Evolutionary conservation across 495 filamentous ascomycete genomes (phyloP).

Genomic region (Lophiotrema nucula): DNA sequence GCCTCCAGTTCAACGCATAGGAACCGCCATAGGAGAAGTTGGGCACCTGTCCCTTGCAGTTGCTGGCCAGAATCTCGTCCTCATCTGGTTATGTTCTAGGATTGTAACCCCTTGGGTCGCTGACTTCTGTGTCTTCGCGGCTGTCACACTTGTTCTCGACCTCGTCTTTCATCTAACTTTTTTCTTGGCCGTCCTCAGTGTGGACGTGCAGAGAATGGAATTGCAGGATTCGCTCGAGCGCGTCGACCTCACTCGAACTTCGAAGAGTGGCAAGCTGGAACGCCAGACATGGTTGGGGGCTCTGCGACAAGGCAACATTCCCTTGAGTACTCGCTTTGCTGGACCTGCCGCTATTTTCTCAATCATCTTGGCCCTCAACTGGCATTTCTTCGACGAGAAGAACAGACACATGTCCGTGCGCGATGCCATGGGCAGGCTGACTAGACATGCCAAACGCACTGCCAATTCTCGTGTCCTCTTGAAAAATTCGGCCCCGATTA

Average conservation of each 20-base stretch:
- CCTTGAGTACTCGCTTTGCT: slow-evolving; percentile 57
- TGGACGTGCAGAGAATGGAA: slow-evolving; percentile 70
- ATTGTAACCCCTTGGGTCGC: slow-evolving; percentile 61
- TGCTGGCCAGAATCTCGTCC: slow-evolving; percentile 57
- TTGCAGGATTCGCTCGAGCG: slow-evolving; percentile 54
- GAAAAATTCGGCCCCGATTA: slow-evolving; percentile 47
- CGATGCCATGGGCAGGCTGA: slow-evolving; percentile 37
- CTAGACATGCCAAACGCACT: too few species aligned
- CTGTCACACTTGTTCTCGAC: slow-evolving; percentile 66
- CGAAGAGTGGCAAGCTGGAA: slow-evolving; percentile 29
- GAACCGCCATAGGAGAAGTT: slow-evolving; percentile 65
- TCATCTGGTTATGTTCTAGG: slow-evolving; percentile 56
- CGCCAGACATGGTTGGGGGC: slow-evolving; percentile 51
- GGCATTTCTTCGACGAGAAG: slow-evolving; percentile 64
- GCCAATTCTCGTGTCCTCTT: not conserved
- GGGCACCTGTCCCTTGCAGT: slow-evolving; percentile 63
- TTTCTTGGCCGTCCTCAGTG: slow-evolving; percentile 69
- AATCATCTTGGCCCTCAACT: slow-evolving; percentile 60
- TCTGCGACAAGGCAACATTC: slow-evolving; percentile 50
- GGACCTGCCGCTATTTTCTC: slow-evolving; percentile 62
- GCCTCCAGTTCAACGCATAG: slow-evolving; percentile 58
- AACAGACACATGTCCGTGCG: slow-evolving; percentile 42
- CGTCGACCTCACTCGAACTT: slow-evolving; percentile 35
- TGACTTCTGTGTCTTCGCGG: slow-evolving; percentile 68
- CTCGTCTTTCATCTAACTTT: slow-evolving; percentile 70